Evolutionary conservation across 441 rosid genomes (phyloP), one percentile per base, ranked within the genome.

Genomic region (Bocquillonia castaneifolia): DNA sequence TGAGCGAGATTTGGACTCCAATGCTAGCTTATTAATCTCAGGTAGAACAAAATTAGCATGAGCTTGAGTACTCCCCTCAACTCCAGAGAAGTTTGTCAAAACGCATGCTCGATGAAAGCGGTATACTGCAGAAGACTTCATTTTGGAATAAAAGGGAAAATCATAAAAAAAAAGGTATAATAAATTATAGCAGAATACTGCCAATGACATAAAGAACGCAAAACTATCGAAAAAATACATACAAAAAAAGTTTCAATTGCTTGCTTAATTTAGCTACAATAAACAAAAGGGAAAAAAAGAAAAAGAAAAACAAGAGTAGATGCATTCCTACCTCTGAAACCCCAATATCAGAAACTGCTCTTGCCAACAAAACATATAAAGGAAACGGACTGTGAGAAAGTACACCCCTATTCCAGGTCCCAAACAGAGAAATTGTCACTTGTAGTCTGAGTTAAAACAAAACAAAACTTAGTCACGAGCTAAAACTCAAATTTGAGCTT

Each of bases 111-210:
- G 89, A 62, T 81, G 88, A 77, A 87, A 95, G 79, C 83, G 86
- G 76, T 90, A 95, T 68, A 81, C 94, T 78, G 95, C 96, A 85
- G 94, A 87, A 78, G 84, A 80, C 99, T 95, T 82, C 79, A 80
- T 78, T 75, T 77, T 67, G 82, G 77, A 60, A 81, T 69, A 73
- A 67, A 72, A 71, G 25, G 71, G 57, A 64, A 72, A 74, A 58
- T 79, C 78, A 64, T 14, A 77, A 34, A 50, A 73, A 64, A 63
- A 66, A 63, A 28, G 70, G 57, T 13, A 66, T 1, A 47, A 25
- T 31, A 45, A 42, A 10, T 44, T 25, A 37, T 48, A 60, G 37
- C 51, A 68, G 34, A 58, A n/a, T 63, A 25, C 67, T 48, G 66
- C 72, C 52, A 69, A 58, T 25, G 31, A 57, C 61, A 62, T 48